Conservation (phyloP, 176 grass and related monocot species). For the Tillandsia leiboldiana region DNA sequence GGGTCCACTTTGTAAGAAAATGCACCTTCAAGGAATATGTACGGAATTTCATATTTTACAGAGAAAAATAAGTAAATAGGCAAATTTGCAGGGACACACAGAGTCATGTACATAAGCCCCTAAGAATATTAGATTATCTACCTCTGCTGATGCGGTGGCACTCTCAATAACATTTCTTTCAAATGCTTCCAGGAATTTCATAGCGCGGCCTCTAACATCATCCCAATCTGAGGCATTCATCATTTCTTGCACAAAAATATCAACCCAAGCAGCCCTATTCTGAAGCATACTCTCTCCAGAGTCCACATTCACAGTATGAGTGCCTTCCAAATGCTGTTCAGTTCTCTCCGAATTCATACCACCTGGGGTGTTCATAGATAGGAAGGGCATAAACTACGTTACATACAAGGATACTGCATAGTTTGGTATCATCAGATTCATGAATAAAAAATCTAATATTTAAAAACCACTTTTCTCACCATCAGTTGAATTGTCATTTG, state of each 20-base stretch:
- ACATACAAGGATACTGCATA: neutral
- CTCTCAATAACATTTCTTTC: slow-evolving; percentile 7
- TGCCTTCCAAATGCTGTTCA: neutral
- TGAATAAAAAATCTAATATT: too few relatives aligned
- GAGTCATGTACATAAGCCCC: too few relatives aligned
- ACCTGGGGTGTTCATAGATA: slow-evolving; percentile 5
- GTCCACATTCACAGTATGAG: neutral
- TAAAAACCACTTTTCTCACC: neutral
- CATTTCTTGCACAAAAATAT: slow-evolving; percentile 29
- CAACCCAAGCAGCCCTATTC: slow-evolving; percentile 12
- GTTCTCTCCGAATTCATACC: slow-evolving; percentile 2
- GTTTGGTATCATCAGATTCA: neutral
- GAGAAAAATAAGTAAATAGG: too few relatives aligned
- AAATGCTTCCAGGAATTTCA: slow-evolving; percentile 22
- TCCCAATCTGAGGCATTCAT: slow-evolving; percentile 20
- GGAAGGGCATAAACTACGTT: neutral
- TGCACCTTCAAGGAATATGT: too few relatives aligned
- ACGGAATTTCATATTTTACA: too few relatives aligned
- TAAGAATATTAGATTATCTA: neutral
- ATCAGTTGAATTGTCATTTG: slow-evolving; percentile 4
- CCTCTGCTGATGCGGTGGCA: slow-evolving; percentile 8
- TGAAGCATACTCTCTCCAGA: neutral
- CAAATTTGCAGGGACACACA: too few relatives aligned
- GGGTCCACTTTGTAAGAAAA: too few relatives aligned
- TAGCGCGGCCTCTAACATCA: slow-evolving; percentile 15